These are phyloP conservation scores for Colletotrichum navitas DNA, from an alignment of 2,329 filamentous ascomycete genomes.

Conservation along the genomic window DNA sequence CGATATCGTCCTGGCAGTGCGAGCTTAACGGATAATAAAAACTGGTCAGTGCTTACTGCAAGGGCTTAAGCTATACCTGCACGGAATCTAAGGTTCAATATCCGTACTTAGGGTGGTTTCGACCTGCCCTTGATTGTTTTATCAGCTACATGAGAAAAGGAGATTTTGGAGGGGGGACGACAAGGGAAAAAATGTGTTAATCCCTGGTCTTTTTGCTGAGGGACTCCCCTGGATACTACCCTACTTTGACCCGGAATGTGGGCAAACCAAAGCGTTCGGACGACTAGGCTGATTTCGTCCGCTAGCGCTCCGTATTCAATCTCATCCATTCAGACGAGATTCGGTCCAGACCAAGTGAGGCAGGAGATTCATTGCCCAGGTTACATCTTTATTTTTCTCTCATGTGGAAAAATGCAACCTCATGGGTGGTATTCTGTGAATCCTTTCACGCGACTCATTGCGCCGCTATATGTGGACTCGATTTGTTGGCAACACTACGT, in stretches of 20 bases:
- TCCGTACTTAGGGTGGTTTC: not conserved
- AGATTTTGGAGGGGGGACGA: not conserved
- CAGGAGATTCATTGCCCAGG: too few species aligned
- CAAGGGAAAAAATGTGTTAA: not conserved
- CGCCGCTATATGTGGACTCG: not conserved
- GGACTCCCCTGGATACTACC: not conserved
- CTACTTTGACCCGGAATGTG: not conserved
- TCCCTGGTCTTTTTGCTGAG: not conserved
- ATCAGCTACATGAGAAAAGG: too few species aligned
- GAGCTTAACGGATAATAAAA: too few species aligned
- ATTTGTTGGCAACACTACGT: too few species aligned
- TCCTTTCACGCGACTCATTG: not conserved
- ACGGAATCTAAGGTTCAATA: not conserved
- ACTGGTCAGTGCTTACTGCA: not conserved
- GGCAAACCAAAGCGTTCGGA: not conserved
- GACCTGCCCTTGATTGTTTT: not conserved
- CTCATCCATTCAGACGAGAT: too few species aligned
- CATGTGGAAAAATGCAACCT: not conserved
- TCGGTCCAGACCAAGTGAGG: not conserved
- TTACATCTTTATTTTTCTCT: not conserved
- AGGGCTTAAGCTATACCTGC: not conserved
- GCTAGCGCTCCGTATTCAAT: not conserved
- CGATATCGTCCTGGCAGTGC: too few species aligned
- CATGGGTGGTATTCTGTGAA: not conserved
- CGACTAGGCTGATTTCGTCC: not conserved